Evolutionary conservation across 1,284 basidiomycete genomes (phyloP).

Genomic region (Cryptococcus sp.): DNA sequence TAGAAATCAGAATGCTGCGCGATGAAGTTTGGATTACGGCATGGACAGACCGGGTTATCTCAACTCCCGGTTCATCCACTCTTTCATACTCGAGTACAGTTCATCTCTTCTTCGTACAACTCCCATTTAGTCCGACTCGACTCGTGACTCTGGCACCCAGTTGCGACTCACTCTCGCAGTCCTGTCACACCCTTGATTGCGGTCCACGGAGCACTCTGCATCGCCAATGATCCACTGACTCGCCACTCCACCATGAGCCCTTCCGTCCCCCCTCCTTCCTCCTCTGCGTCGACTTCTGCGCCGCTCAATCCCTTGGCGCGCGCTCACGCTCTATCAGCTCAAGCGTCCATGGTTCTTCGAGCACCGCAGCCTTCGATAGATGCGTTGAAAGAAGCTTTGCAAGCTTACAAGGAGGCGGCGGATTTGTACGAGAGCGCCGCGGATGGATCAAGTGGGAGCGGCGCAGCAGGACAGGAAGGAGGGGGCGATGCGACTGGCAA

Average conservation of each 20-base stretch:
- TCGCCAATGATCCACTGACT: too few species aligned
- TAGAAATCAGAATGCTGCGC: not conserved
- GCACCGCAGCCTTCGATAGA: conserved; percentile 18
- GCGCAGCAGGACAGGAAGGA: not conserved
- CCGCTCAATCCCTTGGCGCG: conserved; percentile 22
- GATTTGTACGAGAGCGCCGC: conserved; percentile 41
- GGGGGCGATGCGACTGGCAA: conserved; percentile 17
- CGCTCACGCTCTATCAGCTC: conserved; percentile 47
- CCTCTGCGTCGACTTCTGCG: conserved; percentile 2
- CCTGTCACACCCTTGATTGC: too few species aligned
- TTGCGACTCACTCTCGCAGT: too few species aligned
- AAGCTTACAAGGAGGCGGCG: conserved; percentile 40
- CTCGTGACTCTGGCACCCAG: not conserved
- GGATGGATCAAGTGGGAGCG: not conserved
- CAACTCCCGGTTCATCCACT: too few species aligned
- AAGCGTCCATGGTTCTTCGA: conserved; percentile 35
- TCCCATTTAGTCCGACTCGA: not conserved
- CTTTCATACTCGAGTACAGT: too few species aligned
- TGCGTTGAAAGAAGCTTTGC: conserved; percentile 31
- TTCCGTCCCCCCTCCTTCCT: not conserved
- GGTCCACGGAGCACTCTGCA: too few species aligned
- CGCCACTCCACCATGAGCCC: not conserved
- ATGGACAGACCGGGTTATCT: conserved; percentile 1
- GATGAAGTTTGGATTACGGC: conserved; percentile 5
- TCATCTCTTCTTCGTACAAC: not conserved